Evolutionary conservation across 441 rosid species (phyloP).

Genomic region (Gossypium davidsonii): DNA sequence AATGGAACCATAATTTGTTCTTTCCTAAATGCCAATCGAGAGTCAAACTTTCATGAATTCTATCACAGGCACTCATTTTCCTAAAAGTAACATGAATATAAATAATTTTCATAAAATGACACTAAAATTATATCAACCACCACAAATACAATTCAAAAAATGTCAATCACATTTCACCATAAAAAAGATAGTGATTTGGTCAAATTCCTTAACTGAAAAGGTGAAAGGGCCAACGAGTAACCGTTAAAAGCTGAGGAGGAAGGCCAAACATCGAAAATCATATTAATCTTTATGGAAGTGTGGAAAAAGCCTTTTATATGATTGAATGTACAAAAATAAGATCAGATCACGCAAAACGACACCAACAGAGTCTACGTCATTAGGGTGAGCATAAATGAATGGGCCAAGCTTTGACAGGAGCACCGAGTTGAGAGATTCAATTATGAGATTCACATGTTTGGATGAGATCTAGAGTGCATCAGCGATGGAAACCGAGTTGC

Average conservation of each 20-base stretch:
- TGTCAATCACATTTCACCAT: constrained; percentile 11
- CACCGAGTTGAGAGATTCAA: constrained; percentile 72
- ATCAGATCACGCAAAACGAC: constrained; percentile 81
- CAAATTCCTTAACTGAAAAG: constrained; percentile 62
- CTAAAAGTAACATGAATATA: not conserved
- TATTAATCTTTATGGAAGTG: constrained; percentile 85
- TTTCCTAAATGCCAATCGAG: not conserved
- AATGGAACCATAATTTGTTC: not conserved
- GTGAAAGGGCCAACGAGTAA: constrained; percentile 78
- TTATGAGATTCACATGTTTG: constrained; percentile 76
- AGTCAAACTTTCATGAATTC: not conserved
- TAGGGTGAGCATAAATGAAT: constrained; percentile 43
- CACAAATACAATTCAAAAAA: not conserved
- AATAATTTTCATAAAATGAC: not conserved
- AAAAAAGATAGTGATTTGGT: not conserved
- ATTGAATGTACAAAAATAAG: constrained; percentile 77
- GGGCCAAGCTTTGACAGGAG: constrained; percentile 47
- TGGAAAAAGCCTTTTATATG: constrained; percentile 81
- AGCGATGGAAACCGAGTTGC: constrained; percentile 48
- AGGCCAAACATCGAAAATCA: constrained; percentile 96
- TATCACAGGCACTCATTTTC: not conserved
- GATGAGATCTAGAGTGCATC: constrained; percentile 80
- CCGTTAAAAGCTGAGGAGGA: constrained; percentile 95
- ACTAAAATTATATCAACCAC: not conserved
- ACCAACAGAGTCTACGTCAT: constrained; percentile 51